A percentile compares a stretch with the other conserved stretches of the same genome.
Evolutionary conservation across 768 basidiomycete species (phyloP).

Genomic region (Crassisporium funariophilum): DNA sequence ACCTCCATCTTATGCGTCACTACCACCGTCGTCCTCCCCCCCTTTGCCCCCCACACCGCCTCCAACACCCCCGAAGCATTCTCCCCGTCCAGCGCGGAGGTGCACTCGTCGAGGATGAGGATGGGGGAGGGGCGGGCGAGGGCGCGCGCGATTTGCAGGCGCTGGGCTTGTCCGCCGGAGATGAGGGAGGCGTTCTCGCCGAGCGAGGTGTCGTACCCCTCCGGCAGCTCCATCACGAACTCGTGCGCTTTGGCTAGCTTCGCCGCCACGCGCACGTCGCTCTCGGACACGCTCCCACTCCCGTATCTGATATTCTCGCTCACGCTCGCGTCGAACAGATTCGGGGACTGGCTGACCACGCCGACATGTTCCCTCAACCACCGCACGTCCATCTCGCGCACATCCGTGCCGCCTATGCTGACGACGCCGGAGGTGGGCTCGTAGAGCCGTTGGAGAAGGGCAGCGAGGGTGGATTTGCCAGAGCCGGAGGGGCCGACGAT

Average conservation of each 20-base stretch:
- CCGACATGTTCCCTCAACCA: slow-evolving; percentile 85
- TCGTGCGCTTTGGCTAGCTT: slow-evolving; percentile 82
- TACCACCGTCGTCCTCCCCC: slow-evolving; percentile 83
- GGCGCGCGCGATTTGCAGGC: slow-evolving; percentile 91
- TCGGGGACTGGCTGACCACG: slow-evolving; percentile 85
- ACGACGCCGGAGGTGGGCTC: slow-evolving; percentile 73
- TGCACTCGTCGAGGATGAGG: slow-evolving; percentile 92
- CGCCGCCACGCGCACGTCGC: slow-evolving; percentile 71
- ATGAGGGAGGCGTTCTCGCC: slow-evolving; percentile 93
- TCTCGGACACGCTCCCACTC: slow-evolving; percentile 45
- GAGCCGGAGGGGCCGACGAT: slow-evolving; percentile 93
- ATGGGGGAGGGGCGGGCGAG: slow-evolving; percentile 74
- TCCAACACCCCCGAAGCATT: slow-evolving; percentile 86
- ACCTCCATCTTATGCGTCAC: slow-evolving; percentile 91
- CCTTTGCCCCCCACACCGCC: slow-evolving; percentile 61
- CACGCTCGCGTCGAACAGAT: slow-evolving; percentile 87
- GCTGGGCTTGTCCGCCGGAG: slow-evolving; percentile 94
- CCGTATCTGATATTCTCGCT: slow-evolving; percentile 91
- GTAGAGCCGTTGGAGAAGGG: slow-evolving; percentile 87
- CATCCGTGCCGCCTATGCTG: slow-evolving; percentile 52
- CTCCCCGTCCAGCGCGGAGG: slow-evolving; percentile 83
- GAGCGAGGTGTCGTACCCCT: slow-evolving; percentile 84
- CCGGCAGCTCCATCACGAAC: slow-evolving; percentile 76
- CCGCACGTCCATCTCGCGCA: slow-evolving; percentile 63
- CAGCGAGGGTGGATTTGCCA: slow-evolving; percentile 90